Percentiles rank a stretch among this genome's conserved stretches.
phyloP scores from a whole-genome alignment of 768 basidiomycete genomes.

The Tephrocybe sp. region DNA sequence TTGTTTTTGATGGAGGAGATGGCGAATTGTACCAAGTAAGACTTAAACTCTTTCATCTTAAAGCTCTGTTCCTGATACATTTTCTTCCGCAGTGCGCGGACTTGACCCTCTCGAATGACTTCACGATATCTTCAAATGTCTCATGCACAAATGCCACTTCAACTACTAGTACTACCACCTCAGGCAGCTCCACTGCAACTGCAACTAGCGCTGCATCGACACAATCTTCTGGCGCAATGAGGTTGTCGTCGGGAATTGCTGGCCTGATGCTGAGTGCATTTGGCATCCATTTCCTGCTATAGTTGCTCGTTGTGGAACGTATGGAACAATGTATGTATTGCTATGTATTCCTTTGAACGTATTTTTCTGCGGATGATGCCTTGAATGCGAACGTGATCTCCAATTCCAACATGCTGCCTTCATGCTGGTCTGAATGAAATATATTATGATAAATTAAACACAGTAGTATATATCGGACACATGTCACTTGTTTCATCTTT shows the following conservation, averaged over 20 bases:
- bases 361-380: no score
- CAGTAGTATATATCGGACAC: no score
- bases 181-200: no score
- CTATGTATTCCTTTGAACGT: no score
- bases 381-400: no score
- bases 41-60: not conserved
- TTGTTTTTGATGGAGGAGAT: slow-evolving; percentile 72
- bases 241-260: not conserved
- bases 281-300: no score
- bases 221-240: not conserved
- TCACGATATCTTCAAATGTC: slow-evolving; percentile 46
- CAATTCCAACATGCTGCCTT: no score
- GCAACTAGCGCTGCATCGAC: slow-evolving; percentile 1
- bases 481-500: no score
- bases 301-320: no score
- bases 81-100: slow-evolving; percentile 66
- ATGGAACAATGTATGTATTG: no score
- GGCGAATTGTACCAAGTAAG: slow-evolving; percentile 66
- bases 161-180: not conserved
- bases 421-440: no score
- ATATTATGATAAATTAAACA: no score
- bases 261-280: slow-evolving; percentile 3
- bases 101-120: slow-evolving; percentile 60
- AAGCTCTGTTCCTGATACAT: slow-evolving; percentile 1
- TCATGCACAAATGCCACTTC: slow-evolving; percentile 31